Conservation (phyloP, 2,329 filamentous ascomycete genomes). For the Aphanoascus verrucosus region DNA sequence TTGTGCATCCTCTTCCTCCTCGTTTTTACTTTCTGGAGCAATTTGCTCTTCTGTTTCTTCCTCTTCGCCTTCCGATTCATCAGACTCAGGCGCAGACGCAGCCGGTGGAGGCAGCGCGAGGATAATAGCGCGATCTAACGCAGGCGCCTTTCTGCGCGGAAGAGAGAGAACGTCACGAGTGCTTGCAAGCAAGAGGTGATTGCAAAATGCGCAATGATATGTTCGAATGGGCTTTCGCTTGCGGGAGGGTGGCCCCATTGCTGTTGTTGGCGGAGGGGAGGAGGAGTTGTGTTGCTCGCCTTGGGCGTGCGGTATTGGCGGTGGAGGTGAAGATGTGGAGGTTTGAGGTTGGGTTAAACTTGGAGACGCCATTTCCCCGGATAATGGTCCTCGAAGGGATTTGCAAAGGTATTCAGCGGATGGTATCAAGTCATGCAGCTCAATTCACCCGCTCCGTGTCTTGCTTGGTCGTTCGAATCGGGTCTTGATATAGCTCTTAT, state of each 20-base stretch:
- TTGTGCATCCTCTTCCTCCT: constrained; percentile 17
- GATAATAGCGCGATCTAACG: constrained; percentile 47
- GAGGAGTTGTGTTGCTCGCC: background rate
- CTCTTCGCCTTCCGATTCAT: constrained; percentile 11
- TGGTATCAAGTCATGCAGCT: no score
- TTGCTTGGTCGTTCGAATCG: no score
- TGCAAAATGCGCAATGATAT: constrained; percentile 55
- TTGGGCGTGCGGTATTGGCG: background rate
- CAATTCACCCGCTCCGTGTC: no score
- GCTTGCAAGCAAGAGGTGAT: constrained; percentile 51
- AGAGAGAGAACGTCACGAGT: constrained; percentile 44
- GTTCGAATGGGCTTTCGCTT: constrained; percentile 35
- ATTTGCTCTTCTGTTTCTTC: constrained; percentile 3
- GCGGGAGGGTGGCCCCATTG: background rate
- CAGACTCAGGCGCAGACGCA: constrained; percentile 10
- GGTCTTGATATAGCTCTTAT: no score
- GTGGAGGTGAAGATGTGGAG: background rate
- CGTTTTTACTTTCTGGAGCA: constrained; percentile 12
- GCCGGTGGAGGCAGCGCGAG: constrained; percentile 38
- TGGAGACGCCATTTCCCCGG: background rate
- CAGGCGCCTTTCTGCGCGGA: constrained; percentile 42
- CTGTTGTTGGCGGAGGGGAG: background rate
- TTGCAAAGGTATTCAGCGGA: no score
- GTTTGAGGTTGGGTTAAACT: background rate
- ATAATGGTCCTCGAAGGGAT: background rate